Conservation (phyloP, 108 stramenopile genomes). For the Conticribra weissflogii region DNA sequence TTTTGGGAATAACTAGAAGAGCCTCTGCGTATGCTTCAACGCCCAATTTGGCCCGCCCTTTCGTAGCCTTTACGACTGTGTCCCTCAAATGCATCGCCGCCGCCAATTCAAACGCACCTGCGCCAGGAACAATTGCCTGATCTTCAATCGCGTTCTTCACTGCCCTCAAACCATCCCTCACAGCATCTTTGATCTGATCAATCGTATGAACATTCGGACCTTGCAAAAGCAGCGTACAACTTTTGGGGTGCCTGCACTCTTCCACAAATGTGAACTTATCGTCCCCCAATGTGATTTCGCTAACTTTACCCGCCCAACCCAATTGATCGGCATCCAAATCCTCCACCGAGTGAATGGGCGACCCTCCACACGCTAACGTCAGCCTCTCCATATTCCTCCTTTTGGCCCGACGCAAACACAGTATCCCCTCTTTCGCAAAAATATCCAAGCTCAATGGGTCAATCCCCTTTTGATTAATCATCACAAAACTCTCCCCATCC, state of each 20-base stretch:
- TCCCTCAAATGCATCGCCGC: slow-evolving; percentile 74
- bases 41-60: slow-evolving; percentile 94
- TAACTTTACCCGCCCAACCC: slow-evolving; percentile 95
- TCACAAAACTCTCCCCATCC: slow-evolving; percentile 93
- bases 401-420: slow-evolving; percentile 97
- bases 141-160: slow-evolving; percentile 98
- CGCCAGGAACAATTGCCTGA: slow-evolving; percentile 94
- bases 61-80: slow-evolving; percentile 64
- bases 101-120: slow-evolving; percentile 97
- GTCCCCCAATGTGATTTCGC: slow-evolving; percentile 95
- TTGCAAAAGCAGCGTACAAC: slow-evolving; percentile 95
- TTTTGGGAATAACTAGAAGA: slow-evolving; percentile 96
- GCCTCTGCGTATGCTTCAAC: slow-evolving; percentile 98
- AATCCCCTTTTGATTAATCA: slow-evolving; percentile 99
- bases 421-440: slow-evolving; percentile 99
- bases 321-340: slow-evolving; percentile 91
- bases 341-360: slow-evolving; percentile 92
- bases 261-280: slow-evolving; percentile 99
- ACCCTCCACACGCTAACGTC: slow-evolving; percentile 97
- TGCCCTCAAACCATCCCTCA: slow-evolving; percentile 96
- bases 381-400: slow-evolving; percentile 99
- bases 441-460: slow-evolving; percentile 98
- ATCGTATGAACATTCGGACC: slow-evolving; percentile 98
- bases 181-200: slow-evolving; percentile 97
- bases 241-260: slow-evolving; percentile 90